Evolutionary conservation across 2,329 filamentous ascomycete species (phyloP), one percentile per base, ranked within the genome.

Genomic region (Pseudogymnoascus sp.): DNA sequence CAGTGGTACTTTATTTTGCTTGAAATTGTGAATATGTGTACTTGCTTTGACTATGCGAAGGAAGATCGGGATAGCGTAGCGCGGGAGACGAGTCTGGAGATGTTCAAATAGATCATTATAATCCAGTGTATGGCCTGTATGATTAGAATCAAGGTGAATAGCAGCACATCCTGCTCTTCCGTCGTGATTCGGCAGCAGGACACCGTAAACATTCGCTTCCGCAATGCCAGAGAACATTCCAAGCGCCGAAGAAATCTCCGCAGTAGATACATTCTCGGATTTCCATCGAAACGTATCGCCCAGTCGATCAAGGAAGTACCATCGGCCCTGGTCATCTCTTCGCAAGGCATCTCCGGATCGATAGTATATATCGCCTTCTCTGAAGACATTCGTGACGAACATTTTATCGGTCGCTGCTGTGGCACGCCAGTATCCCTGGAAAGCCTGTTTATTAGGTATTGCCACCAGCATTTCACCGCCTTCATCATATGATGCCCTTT

Each of bases 1-100:
- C 42, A 79, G 65, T 27, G 71, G 76, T 10, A 78, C 67, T 69
- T 79, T 79, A 68, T 78, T 66, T 6, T 76, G 78, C 4, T 74
- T 76, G 10, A 76, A 79, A 62, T 78, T 77, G 60, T 77, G 76
- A 18, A 78, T 67, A 58, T 69, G 69, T 35, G 68, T 65, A 3
- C n/a, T n/a, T n/a, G 9, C n/a, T 39, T 39, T n/a, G 36, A 72
- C 75, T 0, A 79, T 64, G 7, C 77, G 67, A 12, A 79, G 21
- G 61, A 79, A 79, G 0, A 78, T 58, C 1, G 77, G 77, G 4
- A 79, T 75, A 10, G 77, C 77, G 65, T 79, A 79, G 1, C 74
- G 68, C 9, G 77, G 77, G 13, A 79, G 69, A 9, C 67, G 67
- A 1, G 66, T 66, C 31, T 72, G 68, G 3, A 72, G 76, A 67